These are phyloP conservation scores for Globisporangium cederbergense DNA, from an alignment of 352 stramenopile genomes.

Conservation along the genomic window DNA sequence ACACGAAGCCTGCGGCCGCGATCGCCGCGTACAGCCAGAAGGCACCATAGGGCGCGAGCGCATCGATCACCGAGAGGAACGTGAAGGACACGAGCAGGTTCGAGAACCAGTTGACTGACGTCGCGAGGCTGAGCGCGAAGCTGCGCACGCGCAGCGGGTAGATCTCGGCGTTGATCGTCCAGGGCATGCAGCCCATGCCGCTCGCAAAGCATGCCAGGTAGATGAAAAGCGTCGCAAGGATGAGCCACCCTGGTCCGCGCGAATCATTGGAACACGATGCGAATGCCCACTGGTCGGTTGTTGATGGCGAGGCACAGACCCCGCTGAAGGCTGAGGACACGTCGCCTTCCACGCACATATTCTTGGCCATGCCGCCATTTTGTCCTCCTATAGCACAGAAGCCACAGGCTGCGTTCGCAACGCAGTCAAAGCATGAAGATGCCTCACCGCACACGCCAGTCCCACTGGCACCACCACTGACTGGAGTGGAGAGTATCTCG, in stretches of 20 bases:
- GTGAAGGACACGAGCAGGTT: conserved; percentile 93
- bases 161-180: conserved; percentile 95
- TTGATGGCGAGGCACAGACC: conserved; percentile 19
- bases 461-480: conserved; percentile 1
- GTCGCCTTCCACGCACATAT: conserved; percentile 31
- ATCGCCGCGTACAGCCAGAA: conserved; percentile 92
- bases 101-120: conserved; percentile 90
- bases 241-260: conserved; percentile 36
- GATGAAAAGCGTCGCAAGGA: conserved; percentile 62
- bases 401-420: conserved; percentile 56
- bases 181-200: conserved; percentile 88
- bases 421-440: conserved; percentile 66
- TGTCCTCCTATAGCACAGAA: conserved; percentile 23
- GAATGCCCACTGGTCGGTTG: conserved; percentile 32
- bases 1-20: conserved; percentile 65
- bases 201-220: conserved; percentile 77
- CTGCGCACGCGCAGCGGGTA: conserved; percentile 88
- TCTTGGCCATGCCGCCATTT: conserved; percentile 3
- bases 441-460: conserved; percentile 35
- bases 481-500: conserved; percentile 24
- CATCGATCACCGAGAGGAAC: conserved; percentile 89
- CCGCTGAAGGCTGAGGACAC: background rate
- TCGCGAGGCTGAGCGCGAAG: conserved; percentile 83
- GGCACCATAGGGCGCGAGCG: conserved; percentile 49
- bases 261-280: conserved; percentile 49